Evolutionary conservation across 441 rosid species (phyloP), one percentile per base, ranked within the genome.

Genomic region (Gossypium davidsonii): DNA sequence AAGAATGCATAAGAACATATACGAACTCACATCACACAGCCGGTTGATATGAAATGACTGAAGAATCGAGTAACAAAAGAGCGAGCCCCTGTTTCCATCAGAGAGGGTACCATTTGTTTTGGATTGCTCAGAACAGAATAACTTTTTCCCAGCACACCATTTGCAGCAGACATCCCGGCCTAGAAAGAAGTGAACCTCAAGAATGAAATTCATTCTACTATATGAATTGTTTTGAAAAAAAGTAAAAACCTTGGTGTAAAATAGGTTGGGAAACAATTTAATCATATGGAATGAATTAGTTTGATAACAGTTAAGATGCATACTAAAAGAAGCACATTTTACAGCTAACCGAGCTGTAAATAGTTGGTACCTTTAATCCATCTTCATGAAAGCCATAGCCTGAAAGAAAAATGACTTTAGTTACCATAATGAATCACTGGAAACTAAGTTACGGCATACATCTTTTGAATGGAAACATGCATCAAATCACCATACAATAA

Each of bases 341-440:
- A 34, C 39, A 34, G 39, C 39, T 6, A 34, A 1, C 39, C 39
- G 8, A 34, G 39, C 0, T 34, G 28, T 20, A 14, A 48, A 14
- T 48, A 48, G 15, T 37, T 58, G 14, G 3, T 85, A 78, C 98
- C 97, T 91, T 94, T 34, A 92, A 77, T 70, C 97, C 97, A 61
- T 94, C 97, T 82, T 94, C 98, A 73, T 94, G 98, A 83, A 92
- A 94, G 72, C 97, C 98, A 74, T 92, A 92, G 23, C 98, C 98
- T 94, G 89, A 80, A 80, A 83, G 44, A 61, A 3, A 28, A 39
- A 14, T 10, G 1, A 51, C 39, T 12, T 7, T 46, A 46, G 51
- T 65, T 64, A 51, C 17, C 11, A 65, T 23, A 48, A 17, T 23
- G 34, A 15, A 6, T 17, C 10, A 26, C 31, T 48, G 6, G 39